phyloP scores from a whole-genome alignment of 345 rosid species.

The Gossypium mustelinum region DNA sequence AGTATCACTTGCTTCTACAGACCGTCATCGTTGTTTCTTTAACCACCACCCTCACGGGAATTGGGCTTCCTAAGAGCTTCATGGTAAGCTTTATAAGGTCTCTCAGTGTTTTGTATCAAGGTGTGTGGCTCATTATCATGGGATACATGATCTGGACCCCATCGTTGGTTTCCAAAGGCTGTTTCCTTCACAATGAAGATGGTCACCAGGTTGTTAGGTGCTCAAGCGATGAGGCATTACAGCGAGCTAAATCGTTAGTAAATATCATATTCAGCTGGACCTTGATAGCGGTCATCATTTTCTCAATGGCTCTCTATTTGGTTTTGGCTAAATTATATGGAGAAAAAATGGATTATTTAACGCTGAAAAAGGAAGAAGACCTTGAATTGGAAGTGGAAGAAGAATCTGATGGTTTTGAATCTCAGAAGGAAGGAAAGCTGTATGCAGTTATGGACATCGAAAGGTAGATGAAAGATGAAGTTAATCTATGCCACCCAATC shows the following conservation, averaged over 20 bases:
- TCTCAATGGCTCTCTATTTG: constrained; percentile 43
- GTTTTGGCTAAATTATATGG: constrained; percentile 34
- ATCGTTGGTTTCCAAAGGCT: constrained; percentile 50
- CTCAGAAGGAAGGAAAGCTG: constrained; percentile 33
- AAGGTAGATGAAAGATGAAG: constrained; percentile 21
- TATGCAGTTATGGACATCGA: constrained; percentile 38
- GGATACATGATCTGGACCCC: constrained; percentile 81
- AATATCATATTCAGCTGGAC: constrained; percentile 68
- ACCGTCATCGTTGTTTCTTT: constrained; percentile 45
- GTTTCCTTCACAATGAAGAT: constrained; percentile 58
- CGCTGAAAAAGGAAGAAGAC: constrained; percentile 44
- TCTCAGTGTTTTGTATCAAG: constrained; percentile 63
- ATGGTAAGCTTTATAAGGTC: constrained; percentile 67
- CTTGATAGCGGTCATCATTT: constrained; percentile 38
- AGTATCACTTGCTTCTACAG: constrained; percentile 74
- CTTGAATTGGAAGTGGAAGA: constrained; percentile 15
- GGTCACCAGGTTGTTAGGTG: constrained; percentile 68
- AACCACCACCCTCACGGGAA: constrained; percentile 58
- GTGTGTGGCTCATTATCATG: constrained; percentile 68
- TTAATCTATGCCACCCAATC: neutral
- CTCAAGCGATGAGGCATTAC: constrained; percentile 40
- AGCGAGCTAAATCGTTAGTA: constrained; percentile 69
- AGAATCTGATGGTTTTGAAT: constrained; percentile 32
- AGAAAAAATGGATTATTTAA: constrained; percentile 34
- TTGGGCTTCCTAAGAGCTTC: constrained; percentile 59